These are phyloP conservation scores for Lactarius hengduanensis DNA, from an alignment of 768 basidiomycete species.

Conservation along the genomic window DNA sequence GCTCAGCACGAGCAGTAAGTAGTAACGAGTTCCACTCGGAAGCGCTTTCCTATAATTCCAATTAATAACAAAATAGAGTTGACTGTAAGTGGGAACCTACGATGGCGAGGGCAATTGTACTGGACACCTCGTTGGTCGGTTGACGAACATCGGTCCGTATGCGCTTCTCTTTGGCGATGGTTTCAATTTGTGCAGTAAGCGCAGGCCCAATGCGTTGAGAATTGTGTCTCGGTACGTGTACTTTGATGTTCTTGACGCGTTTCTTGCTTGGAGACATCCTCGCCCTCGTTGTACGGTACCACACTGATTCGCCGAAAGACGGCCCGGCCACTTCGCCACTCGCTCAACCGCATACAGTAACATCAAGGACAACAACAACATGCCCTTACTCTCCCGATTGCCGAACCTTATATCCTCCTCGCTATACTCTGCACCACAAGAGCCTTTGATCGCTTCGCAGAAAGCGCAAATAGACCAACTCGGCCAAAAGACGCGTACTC, in stretches of 20 bases:
- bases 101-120: slow-evolving; percentile 57
- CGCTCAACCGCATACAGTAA: background rate
- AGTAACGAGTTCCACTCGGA: slow-evolving; percentile 86
- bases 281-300: background rate
- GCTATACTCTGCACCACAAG: slow-evolving; percentile 36
- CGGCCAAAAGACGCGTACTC: slow-evolving; percentile 61
- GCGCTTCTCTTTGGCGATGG: slow-evolving; percentile 48
- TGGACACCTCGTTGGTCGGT: slow-evolving; percentile 53
- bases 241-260: slow-evolving; percentile 53
- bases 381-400: slow-evolving; percentile 19
- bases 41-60: slow-evolving; percentile 59
- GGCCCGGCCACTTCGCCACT: background rate
- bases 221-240: slow-evolving; percentile 73
- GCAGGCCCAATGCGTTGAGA: slow-evolving; percentile 69
- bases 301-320: background rate
- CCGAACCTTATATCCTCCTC: slow-evolving; percentile 29
- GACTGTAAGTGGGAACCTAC: slow-evolving; percentile 44
- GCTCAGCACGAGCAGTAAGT: slow-evolving; percentile 71
- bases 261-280: slow-evolving; percentile 57
- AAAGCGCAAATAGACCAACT: slow-evolving; percentile 72
- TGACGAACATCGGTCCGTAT: slow-evolving; percentile 59
- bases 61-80: background rate
- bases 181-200: slow-evolving; percentile 57
- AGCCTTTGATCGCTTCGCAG: slow-evolving; percentile 57
- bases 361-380: background rate